These are phyloP conservation scores for Cladophialophora bantiana DNA, from an alignment of 2,329 filamentous ascomycete genomes.

Conservation along the genomic window DNA sequence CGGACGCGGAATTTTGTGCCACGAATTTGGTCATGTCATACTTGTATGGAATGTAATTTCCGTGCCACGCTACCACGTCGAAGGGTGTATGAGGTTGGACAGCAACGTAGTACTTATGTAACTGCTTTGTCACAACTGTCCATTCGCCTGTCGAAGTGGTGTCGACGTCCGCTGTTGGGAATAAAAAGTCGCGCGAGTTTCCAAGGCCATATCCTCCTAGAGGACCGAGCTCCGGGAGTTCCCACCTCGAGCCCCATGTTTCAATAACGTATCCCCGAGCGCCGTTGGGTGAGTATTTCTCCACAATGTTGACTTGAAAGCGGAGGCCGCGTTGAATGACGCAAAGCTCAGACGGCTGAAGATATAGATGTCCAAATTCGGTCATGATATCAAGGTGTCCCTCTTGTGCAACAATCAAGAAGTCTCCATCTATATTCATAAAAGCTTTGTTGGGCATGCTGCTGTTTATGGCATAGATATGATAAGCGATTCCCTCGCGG, in stretches of 20 bases:
- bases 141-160: slow-evolving; percentile 67
- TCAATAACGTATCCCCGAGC: slow-evolving; percentile 66
- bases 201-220: slow-evolving; percentile 76
- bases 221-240: slow-evolving; percentile 73
- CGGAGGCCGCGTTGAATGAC: slow-evolving; percentile 71
- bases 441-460: slow-evolving; percentile 65
- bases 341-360: slow-evolving; percentile 70
- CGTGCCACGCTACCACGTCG: slow-evolving; percentile 81
- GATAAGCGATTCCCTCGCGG: slow-evolving; percentile 63
- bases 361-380: slow-evolving; percentile 69
- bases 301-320: slow-evolving; percentile 61
- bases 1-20: slow-evolving; percentile 73
- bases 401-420: slow-evolving; percentile 70
- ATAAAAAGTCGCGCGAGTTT: slow-evolving; percentile 76
- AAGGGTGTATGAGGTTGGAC: slow-evolving; percentile 75
- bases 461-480: slow-evolving; percentile 63
- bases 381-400: slow-evolving; percentile 72
- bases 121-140: no score
- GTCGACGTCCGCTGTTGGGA: slow-evolving; percentile 65
- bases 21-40: slow-evolving; percentile 81
- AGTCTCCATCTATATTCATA: slow-evolving; percentile 70
- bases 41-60: slow-evolving; percentile 80
- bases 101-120: slow-evolving; percentile 58
- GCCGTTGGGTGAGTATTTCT: slow-evolving; percentile 50
- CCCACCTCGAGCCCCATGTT: no score